These are phyloP conservation scores for Pestalotiopsis sp. DNA, from an alignment of 2,329 filamentous ascomycete species.

Conservation along the genomic window DNA sequence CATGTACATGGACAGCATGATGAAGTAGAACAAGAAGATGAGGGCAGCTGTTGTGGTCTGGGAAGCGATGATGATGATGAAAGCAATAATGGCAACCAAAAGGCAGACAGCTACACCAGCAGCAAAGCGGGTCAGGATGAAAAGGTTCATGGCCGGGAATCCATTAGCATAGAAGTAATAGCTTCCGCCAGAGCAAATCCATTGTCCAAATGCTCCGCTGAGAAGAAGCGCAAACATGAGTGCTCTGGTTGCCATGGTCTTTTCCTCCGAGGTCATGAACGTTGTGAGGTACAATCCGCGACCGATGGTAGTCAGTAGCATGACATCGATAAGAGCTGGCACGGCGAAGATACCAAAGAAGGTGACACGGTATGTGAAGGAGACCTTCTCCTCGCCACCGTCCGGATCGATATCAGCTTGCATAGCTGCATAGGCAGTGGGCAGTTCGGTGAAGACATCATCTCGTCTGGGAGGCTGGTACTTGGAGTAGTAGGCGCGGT, in stretches of 20 bases:
- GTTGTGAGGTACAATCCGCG: conserved; percentile 7
- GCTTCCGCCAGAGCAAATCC: conserved; percentile 7
- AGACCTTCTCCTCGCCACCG: neutral
- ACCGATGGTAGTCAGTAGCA: conserved; percentile 7
- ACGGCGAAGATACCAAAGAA: conserved; percentile 11
- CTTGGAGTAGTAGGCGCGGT: conserved; percentile 5
- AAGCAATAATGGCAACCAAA: conserved; percentile 1
- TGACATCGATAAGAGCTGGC: conserved; percentile 5
- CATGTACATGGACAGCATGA: conserved; percentile 8
- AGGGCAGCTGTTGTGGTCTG: neutral
- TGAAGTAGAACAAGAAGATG: conserved; percentile 11
- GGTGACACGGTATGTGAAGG: conserved; percentile 4
- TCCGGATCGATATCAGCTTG: conserved; percentile 3
- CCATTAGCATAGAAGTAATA: conserved; percentile 12
- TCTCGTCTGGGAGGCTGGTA: conserved; percentile 2
- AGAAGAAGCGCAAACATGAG: conserved; percentile 7
- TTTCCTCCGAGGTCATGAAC: conserved; percentile 6
- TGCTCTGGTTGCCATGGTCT: conserved; percentile 8
- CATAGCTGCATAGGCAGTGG: conserved; percentile 8
- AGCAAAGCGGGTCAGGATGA: conserved; percentile 6
- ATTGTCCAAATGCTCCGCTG: neutral
- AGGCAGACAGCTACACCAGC: conserved; percentile 5
- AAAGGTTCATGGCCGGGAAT: conserved; percentile 12
- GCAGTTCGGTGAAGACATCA: conserved; percentile 1
- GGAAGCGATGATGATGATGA: neutral